phyloP scores from a whole-genome alignment of 768 basidiomycete genomes.

The Leccinum uliginosum region DNA sequence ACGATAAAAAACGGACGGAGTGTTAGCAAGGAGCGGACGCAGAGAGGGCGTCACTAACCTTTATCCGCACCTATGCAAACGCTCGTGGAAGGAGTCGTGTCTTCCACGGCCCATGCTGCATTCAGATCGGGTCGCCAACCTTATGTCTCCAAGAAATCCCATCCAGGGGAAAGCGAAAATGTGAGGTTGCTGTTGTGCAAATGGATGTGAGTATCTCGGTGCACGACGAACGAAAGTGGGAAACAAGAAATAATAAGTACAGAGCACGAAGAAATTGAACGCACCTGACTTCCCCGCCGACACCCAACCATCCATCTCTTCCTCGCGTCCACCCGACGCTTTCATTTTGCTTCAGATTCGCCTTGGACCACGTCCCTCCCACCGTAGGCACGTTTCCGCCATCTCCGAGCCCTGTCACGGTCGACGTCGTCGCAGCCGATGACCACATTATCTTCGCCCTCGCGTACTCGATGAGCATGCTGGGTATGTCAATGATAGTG shows the following conservation, averaged over 20 bases:
- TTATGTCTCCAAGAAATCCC: conserved; percentile 73
- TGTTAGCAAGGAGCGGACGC: neutral
- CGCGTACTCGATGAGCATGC: too few relatives aligned
- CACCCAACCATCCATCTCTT: conserved; percentile 12
- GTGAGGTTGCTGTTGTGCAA: conserved; percentile 69
- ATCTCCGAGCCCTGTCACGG: neutral
- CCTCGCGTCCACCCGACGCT: conserved; percentile 10
- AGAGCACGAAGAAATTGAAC: conserved; percentile 9
- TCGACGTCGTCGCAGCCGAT: neutral
- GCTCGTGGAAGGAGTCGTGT: neutral
- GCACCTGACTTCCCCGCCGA: conserved; percentile 10
- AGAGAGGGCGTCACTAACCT: conserved; percentile 7
- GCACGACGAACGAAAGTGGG: too few relatives aligned
- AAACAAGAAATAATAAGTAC: too few relatives aligned
- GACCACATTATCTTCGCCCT: neutral
- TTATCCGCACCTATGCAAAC: conserved; percentile 24
- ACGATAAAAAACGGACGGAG: neutral
- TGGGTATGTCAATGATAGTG: too few relatives aligned
- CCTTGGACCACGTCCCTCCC: conserved; percentile 13
- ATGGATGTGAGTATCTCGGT: neutral
- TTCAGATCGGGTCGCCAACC: conserved; percentile 69
- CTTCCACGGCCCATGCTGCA: conserved; percentile 47
- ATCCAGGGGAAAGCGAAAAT: conserved; percentile 69
- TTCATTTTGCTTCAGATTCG: conserved; percentile 9
- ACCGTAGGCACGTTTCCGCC: neutral